These are phyloP conservation scores for Russula sp. DNA, from an alignment of 768 basidiomycete genomes.

Conservation along the genomic window DNA sequence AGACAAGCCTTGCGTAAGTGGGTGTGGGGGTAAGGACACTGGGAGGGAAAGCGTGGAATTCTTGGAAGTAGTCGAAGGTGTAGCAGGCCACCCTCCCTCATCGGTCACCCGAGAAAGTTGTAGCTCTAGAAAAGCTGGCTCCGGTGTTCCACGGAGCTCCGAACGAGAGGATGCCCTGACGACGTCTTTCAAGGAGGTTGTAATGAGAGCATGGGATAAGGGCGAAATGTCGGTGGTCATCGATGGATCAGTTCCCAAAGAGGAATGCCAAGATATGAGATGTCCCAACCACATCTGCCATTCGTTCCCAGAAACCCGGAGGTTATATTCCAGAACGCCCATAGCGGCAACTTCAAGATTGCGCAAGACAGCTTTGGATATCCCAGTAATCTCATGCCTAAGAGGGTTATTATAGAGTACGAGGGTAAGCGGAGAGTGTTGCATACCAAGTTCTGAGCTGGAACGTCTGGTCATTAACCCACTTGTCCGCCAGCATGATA, in stretches of 20 bases:
- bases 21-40: slow-evolving; percentile 2
- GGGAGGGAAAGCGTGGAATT: not conserved
- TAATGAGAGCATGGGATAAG: slow-evolving; percentile 17
- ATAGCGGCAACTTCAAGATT: slow-evolving; percentile 20
- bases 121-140: slow-evolving; percentile 16
- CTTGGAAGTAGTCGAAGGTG: slow-evolving; percentile 1
- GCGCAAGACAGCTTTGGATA: slow-evolving; percentile 15
- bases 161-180: slow-evolving; percentile 12
- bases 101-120: slow-evolving; percentile 13
- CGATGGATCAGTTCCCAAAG: slow-evolving; percentile 15
- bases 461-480: slow-evolving; percentile 31
- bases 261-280: slow-evolving; percentile 21
- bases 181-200: slow-evolving; percentile 18
- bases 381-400: slow-evolving; percentile 22
- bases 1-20: not conserved
- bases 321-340: slow-evolving; percentile 21
- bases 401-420: not conserved
- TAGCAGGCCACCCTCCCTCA: not conserved
- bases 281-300: slow-evolving; percentile 24
- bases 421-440: not conserved
- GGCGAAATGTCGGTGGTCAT: slow-evolving; percentile 11
- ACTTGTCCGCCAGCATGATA: slow-evolving; percentile 35
- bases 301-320: slow-evolving; percentile 19
- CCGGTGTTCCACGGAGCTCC: slow-evolving; percentile 14
- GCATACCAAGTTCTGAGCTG: slow-evolving; percentile 32